These are phyloP conservation scores for Phytophthora pini DNA, from an alignment of 352 stramenopile genomes.

Conservation along the genomic window DNA sequence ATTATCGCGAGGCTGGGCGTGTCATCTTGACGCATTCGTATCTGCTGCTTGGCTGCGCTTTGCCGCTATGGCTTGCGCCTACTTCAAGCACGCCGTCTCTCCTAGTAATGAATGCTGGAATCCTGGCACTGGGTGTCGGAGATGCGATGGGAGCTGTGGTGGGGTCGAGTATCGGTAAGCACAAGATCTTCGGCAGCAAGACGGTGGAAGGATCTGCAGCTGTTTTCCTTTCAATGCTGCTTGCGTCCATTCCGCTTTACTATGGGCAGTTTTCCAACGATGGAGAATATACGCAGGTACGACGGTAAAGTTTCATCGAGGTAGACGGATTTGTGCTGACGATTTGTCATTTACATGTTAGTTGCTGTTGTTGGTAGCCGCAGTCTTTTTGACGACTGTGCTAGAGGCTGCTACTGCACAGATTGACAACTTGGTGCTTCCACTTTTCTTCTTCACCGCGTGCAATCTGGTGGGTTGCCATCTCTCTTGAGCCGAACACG, in stretches of 20 bases:
- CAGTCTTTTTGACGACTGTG: conserved; percentile 59
- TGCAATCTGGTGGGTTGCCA: conserved; percentile 65
- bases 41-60: conserved; percentile 74
- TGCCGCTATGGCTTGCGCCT: conserved; percentile 71
- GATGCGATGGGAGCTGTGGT: conserved; percentile 81
- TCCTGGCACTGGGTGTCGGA: conserved; percentile 73
- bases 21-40: conserved; percentile 84
- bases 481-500: conserved; percentile 7
- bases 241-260: conserved; percentile 61
- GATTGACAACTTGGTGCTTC: conserved; percentile 88
- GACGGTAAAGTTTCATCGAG: no score
- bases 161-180: conserved; percentile 57
- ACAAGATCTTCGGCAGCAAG: conserved; percentile 68
- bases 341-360: background rate
- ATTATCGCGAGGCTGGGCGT: conserved; percentile 72
- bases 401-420: conserved; percentile 75
- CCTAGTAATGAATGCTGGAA: conserved; percentile 67
- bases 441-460: conserved; percentile 66
- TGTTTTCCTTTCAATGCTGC: conserved; percentile 63
- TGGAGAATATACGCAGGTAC: conserved; percentile 47
- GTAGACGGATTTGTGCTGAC: background rate
- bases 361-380: conserved; percentile 19
- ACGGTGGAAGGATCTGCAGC: conserved; percentile 66
- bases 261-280: conserved; percentile 39
- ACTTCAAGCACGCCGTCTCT: conserved; percentile 9